phyloP scores from a whole-genome alignment of 192 early-diverging fungal species.

The Podila horticola region DNA sequence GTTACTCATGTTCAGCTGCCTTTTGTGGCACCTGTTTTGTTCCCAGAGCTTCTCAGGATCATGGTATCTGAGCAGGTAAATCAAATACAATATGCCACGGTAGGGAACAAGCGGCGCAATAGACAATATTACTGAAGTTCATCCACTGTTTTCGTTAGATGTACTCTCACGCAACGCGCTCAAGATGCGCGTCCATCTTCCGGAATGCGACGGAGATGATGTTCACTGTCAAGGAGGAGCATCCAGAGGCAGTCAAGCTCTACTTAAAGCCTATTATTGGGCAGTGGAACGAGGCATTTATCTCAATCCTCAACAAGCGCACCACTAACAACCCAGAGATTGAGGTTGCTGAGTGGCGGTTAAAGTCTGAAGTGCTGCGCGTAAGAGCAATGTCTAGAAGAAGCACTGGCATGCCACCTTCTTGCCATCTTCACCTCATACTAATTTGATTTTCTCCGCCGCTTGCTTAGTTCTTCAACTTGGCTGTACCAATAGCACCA shows the following conservation, averaged over 20 bases:
- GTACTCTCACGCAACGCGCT: conserved; percentile 72
- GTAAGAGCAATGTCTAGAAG: conserved; percentile 32
- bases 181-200: conserved; percentile 83
- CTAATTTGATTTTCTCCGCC: too few relatives aligned
- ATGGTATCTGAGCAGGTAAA: conserved; percentile 62
- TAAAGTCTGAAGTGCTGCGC: conserved; percentile 77
- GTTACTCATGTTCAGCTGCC: conserved; percentile 88
- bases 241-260: conserved; percentile 69
- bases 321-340: conserved; percentile 47
- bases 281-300: conserved; percentile 80
- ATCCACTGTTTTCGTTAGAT: conserved; percentile 28
- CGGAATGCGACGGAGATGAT: conserved; percentile 86
- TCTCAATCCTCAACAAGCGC: conserved; percentile 65
- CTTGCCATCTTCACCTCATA: too few relatives aligned
- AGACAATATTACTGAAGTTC: neutral
- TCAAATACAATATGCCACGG: too few relatives aligned
- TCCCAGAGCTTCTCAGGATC: conserved; percentile 85
- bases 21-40: conserved; percentile 75
- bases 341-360: conserved; percentile 63
- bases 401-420: too few relatives aligned
- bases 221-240: conserved; percentile 76
- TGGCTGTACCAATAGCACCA: conserved; percentile 67
- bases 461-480: conserved; percentile 59
- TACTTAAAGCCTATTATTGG: conserved; percentile 81
- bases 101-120: too few relatives aligned